Evolutionary conservation across 1,284 basidiomycete species (phyloP).

Genomic region (Boletus albobrunnescens): DNA sequence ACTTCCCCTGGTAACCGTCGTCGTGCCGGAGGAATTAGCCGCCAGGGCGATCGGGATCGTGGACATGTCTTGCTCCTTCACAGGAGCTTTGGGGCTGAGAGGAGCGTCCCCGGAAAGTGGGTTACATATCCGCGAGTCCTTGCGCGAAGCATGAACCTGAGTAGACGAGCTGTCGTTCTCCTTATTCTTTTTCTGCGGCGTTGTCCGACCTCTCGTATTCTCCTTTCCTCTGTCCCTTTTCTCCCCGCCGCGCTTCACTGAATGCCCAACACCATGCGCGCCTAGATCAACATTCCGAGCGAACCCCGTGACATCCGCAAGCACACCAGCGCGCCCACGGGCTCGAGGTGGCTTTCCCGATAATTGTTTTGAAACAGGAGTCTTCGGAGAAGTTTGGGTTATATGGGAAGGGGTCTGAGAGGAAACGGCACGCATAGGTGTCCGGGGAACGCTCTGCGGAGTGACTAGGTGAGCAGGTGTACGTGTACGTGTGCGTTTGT

Average conservation of each 20-base stretch:
- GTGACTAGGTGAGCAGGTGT: background rate
- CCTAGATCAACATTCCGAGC: constrained; percentile 33
- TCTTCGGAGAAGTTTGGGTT: constrained; percentile 6
- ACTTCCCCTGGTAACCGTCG: constrained; percentile 33
- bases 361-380: constrained; percentile 18
- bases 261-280: constrained; percentile 28
- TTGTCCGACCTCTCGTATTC: constrained; percentile 12
- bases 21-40: constrained; percentile 19
- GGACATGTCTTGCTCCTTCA: constrained; percentile 10
- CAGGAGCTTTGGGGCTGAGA: constrained; percentile 7
- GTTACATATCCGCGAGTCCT: constrained; percentile 1
- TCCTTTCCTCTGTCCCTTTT: constrained; percentile 18
- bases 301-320: constrained; percentile 30
- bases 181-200: constrained; percentile 24
- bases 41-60: constrained; percentile 9
- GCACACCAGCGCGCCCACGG: constrained; percentile 26
- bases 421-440: constrained; percentile 2
- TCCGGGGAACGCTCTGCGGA: constrained; percentile 3
- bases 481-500: background rate
- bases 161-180: constrained; percentile 18
- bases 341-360: constrained; percentile 28
- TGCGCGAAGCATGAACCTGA: constrained; percentile 8
- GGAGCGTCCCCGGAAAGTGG: background rate
- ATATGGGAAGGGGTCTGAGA: constrained; percentile 6
- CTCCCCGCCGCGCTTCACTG: constrained; percentile 13